These are phyloP conservation scores for Multifurca ochricompacta DNA, from an alignment of 768 basidiomycete genomes.

Conservation along the genomic window DNA sequence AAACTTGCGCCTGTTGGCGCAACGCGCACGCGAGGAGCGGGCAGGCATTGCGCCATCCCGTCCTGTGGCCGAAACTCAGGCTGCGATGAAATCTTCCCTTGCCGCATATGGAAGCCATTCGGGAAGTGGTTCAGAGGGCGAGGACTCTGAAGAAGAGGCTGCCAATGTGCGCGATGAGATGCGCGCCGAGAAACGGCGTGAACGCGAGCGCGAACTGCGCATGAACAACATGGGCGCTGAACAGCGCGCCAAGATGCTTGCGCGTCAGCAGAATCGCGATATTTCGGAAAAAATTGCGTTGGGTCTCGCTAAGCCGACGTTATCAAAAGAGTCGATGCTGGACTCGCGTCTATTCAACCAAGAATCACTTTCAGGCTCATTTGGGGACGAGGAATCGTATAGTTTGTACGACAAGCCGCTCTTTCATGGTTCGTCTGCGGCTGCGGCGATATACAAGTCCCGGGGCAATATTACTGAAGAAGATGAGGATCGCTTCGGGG, in stretches of 20 bases:
- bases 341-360: conserved; percentile 98
- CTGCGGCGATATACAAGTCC: conserved; percentile 99
- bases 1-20: conserved; percentile 86
- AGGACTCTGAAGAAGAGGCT: conserved; percentile 56
- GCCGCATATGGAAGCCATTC: conserved; percentile 85
- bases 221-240: conserved; percentile 99
- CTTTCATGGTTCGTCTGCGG: conserved; percentile 93
- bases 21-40: conserved; percentile 93
- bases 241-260: conserved; percentile 91
- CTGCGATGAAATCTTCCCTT: conserved; percentile 66
- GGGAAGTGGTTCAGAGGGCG: conserved; percentile 51
- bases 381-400: conserved; percentile 92
- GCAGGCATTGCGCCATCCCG: conserved; percentile 62
- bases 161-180: conserved; percentile 83
- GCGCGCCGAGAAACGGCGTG: conserved; percentile 84
- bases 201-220: conserved; percentile 94
- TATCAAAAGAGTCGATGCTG: conserved; percentile 95
- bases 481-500: conserved; percentile 88
- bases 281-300: conserved; percentile 99
- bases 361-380: conserved; percentile 71
- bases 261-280: conserved; percentile 95
- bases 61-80: conserved; percentile 57
- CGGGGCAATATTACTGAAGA: conserved; percentile 77
- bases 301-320: conserved; percentile 92
- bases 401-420: conserved; percentile 90